These are phyloP conservation scores for Anthoceros angustus DNA, from an alignment of 225 moss, liverwort and hornwort species.

Conservation along the genomic window DNA sequence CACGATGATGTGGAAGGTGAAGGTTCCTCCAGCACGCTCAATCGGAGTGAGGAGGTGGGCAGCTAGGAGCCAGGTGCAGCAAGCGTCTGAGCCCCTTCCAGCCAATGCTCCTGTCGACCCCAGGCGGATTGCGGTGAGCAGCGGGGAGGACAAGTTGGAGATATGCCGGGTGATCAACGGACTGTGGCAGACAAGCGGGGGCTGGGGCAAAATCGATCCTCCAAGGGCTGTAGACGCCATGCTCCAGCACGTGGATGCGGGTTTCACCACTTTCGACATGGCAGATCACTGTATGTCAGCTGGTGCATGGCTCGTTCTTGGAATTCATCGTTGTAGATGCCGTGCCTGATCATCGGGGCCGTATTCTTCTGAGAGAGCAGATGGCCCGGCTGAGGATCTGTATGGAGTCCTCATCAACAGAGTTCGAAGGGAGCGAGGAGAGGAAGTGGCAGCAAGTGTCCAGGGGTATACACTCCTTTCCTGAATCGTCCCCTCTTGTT, in stretches of 20 bases:
- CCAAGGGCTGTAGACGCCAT: constrained; percentile 63
- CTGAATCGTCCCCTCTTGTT: background rate
- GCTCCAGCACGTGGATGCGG: constrained; percentile 52
- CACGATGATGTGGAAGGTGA: no score
- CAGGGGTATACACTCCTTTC: constrained; percentile 23
- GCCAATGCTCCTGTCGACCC: background rate
- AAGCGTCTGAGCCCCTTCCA: background rate
- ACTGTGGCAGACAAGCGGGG: constrained; percentile 97
- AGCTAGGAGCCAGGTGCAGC: background rate
- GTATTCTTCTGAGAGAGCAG: constrained; percentile 16
- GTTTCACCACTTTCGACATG: constrained; percentile 94
- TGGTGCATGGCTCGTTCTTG: background rate
- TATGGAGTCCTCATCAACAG: constrained; percentile 72
- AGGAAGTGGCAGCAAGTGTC: constrained; percentile 45
- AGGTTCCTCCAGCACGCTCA: no score
- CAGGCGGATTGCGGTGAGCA: constrained; percentile 5
- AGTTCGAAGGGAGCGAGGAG: constrained; percentile 73
- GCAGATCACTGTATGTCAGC: constrained; percentile 62
- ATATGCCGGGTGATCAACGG: constrained; percentile 89
- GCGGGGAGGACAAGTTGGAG: constrained; percentile 65
- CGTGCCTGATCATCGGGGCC: background rate
- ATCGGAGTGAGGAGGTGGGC: background rate
- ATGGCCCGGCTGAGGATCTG: constrained; percentile 88
- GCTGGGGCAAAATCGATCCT: constrained; percentile 77
- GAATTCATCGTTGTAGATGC: background rate